Base-by-base conservation (phyloP, 345 rosid genomes). In the Hevea brasiliensis region DNA sequence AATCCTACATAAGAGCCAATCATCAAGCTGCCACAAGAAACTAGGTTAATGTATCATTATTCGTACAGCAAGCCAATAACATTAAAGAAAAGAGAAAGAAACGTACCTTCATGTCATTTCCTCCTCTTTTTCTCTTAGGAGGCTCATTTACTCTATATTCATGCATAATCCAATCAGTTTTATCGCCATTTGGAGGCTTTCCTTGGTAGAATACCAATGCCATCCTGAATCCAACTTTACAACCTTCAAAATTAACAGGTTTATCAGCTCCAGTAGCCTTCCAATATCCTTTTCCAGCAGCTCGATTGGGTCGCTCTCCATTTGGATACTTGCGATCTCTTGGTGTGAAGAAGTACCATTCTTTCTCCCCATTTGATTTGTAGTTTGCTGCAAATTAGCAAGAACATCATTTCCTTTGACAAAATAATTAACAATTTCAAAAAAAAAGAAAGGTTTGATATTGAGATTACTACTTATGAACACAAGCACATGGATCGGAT, bases 121-220 rank as follows among this genome's bases (percentile, higher is more conserved):
- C 10, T 24, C 7, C 29, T 18, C 10, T 63, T 29, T 17, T 66
- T 15, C 9, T 56, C 20, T 20, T 48, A 32, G 77, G 77, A 21
- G 75, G n/a, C 63, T 55, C 59, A 6, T 9, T 6, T 0, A 62
- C 20, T 64, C 50, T 68, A 21, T 37, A 80, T 40, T 80, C 75
- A n/a, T 80, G 80, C 83, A 76, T 80, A 48, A 76, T 76, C 83
- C 78, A 73, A 23, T 69, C 24, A 13, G 78, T 76, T 56, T 80
- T 80, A 5, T 17, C 21, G 1, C 78, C 75, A 3, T 24, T 51
- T 13, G 77, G 80, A 56, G 80, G 45, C 35, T 64, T 80, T 0
- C 80, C 80, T 27, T 18, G 29, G 54, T 80, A 68, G 72, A 55
- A 80, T 3, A 76, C 83, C 20, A 80, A 70, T 0, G 70, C 27